phyloP scores from a whole-genome alignment of 108 stramenopile species.

The Aurantiochytrium sp. region DNA sequence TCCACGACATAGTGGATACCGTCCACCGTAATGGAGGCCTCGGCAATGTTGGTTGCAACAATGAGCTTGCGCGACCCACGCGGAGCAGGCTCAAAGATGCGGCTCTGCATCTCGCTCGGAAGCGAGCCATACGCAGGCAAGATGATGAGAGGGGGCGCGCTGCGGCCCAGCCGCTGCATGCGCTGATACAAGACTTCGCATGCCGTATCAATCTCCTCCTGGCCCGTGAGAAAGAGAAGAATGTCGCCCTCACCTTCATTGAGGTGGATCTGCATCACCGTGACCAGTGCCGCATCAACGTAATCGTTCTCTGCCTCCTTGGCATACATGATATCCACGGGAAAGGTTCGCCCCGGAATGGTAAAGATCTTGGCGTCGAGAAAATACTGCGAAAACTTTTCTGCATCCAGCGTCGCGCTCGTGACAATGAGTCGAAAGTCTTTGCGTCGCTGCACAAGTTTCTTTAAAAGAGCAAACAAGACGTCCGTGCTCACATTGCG shows the following conservation, averaged over 20 bases:
- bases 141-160: conserved; percentile 91
- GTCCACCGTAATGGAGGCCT: conserved; percentile 96
- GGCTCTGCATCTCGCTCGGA: conserved; percentile 95
- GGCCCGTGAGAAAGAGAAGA: conserved; percentile 90
- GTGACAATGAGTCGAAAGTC: conserved; percentile 91
- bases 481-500: conserved; percentile 97
- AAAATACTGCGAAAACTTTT: conserved; percentile 93
- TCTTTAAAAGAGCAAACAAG: conserved; percentile 90
- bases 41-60: conserved; percentile 97
- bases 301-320: conserved; percentile 96
- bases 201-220: conserved; percentile 97
- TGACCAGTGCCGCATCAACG: conserved; percentile 86
- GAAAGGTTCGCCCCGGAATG: conserved; percentile 92
- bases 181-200: conserved; percentile 89
- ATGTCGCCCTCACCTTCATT: conserved; percentile 93
- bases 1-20: conserved; percentile 99
- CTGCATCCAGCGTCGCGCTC: conserved; percentile 89
- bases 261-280: conserved; percentile 96
- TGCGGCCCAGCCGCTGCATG: conserved; percentile 88
- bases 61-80: conserved; percentile 83
- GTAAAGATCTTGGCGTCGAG: conserved; percentile 91
- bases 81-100: conserved; percentile 97
- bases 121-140: conserved; percentile 93
- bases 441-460: conserved; percentile 70
- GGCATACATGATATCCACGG: conserved; percentile 91